Percentiles rank a stretch among this genome's conserved stretches.
Evolutionary conservation across 257 asterid species (phyloP).

Genomic region (Solanum peruvianum): DNA sequence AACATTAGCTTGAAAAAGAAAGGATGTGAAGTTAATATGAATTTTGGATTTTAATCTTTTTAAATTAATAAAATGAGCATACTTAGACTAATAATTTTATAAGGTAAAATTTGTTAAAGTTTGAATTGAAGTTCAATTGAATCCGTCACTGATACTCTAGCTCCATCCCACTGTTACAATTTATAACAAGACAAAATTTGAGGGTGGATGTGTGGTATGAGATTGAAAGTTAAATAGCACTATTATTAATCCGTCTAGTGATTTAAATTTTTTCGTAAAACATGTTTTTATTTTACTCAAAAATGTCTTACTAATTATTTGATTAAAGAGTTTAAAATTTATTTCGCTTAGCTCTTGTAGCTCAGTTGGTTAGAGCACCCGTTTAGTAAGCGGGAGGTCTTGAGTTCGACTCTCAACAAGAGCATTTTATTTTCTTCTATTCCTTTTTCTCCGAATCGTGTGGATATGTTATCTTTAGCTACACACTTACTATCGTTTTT

Average conservation of each 20-base stretch:
- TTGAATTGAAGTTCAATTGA: neutral
- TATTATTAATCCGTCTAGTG: neutral
- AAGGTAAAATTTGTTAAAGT: neutral
- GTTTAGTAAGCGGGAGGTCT: conserved; percentile 99
- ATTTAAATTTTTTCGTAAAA: neutral
- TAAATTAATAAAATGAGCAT: neutral
- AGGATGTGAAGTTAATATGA: neutral
- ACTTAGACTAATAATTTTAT: neutral
- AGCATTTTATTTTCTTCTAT: conserved; percentile 1
- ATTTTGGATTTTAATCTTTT: neutral
- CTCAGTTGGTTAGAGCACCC: conserved; percentile 99
- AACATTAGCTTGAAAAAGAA: neutral
- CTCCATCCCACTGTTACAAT: neutral
- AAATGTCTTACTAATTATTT: neutral
- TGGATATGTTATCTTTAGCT: neutral
- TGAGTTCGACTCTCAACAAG: conserved; percentile 84
- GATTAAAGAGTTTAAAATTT: fast-evolving
- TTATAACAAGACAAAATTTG: neutral
- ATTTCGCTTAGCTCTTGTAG: conserved; percentile 47
- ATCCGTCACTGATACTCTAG: neutral
- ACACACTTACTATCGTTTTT: no score
- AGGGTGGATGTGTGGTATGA: neutral
- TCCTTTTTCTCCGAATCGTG: neutral
- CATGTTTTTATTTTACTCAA: neutral
- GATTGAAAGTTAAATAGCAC: neutral